Base-by-base conservation (phyloP, 1,284 basidiomycete genomes). In the Ustilago curta region DNA sequence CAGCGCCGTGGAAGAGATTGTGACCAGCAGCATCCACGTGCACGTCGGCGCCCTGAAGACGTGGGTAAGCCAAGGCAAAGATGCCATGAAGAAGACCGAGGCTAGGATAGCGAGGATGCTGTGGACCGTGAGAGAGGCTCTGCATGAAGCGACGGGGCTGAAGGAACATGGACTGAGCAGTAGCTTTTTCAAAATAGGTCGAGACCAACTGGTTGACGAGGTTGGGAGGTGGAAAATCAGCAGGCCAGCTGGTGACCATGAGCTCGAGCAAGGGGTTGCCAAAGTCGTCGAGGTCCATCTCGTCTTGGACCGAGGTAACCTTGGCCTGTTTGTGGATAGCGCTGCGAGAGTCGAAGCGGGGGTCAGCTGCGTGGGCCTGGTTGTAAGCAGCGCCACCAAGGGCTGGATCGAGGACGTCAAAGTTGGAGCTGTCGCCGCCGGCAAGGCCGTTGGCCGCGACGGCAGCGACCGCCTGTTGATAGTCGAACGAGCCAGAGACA, bases 231-330 rank as follows among this genome's bases (percentile, higher is more conserved):
- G 78, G 78, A 42, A 80, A 78, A 48, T 80, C 78, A 14, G 71
- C 53, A 19, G 78, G 78, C 78, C 78, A 80, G 61, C 65, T 70
- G 12, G 77, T 66, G 39, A 77, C 63, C 58, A 78, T 70, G 49
- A 80, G 70, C 58, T 79, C 68, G 37, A 72, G 63, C 9, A 79
- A 47, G 9, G 74, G 74, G 3, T 61, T 55, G 55, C 61, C 48
- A 50, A 63, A 52, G 47, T 65, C 50, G 40, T 64, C 68, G 27
- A 71, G 53, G 40, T 75, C 67, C 72, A 75, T 70, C 35, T 59
- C 63, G 21, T 70, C 72, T 48, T 70, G 72, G 2, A 70, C 55
- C 16, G 60, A 63, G 19, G 66, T 62, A 43, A 75, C 67, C 59
- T 70, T 75, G 40, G 72, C 72, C 49, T 75, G 72, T 45, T 70